These are phyloP conservation scores for Bisporella sp. DNA, from an alignment of 2,329 filamentous ascomycete genomes.

Conservation along the genomic window DNA sequence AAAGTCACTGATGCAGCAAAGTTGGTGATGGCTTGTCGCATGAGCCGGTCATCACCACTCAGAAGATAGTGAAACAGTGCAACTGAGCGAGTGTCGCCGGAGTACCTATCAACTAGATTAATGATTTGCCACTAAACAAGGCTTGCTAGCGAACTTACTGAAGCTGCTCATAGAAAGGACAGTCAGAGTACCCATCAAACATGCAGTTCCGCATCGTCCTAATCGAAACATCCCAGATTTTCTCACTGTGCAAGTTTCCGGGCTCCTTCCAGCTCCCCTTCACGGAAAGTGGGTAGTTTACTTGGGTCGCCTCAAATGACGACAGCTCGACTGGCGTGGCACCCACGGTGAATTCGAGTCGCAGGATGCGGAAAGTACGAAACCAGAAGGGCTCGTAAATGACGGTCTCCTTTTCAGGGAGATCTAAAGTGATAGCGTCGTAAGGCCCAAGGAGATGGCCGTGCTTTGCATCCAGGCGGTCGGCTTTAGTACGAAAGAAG, in stretches of 20 bases:
- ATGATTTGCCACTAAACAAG: not conserved
- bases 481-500: constrained; percentile 31
- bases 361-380: constrained; percentile 31
- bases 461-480: constrained; percentile 28
- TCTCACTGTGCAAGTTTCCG: constrained; percentile 7
- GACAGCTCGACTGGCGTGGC: constrained; percentile 18
- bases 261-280: constrained; percentile 20
- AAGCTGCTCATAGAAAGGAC: constrained; percentile 25
- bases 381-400: constrained; percentile 35
- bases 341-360: constrained; percentile 24
- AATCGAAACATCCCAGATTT: constrained; percentile 22
- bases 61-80: constrained; percentile 22
- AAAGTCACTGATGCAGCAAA: constrained; percentile 10
- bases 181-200: constrained; percentile 23
- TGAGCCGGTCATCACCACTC: constrained; percentile 21
- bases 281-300: constrained; percentile 31
- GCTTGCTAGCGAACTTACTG: constrained; percentile 9
- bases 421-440: constrained; percentile 28
- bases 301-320: constrained; percentile 24
- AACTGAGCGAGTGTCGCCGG: constrained; percentile 18
- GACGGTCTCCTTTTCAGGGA: constrained; percentile 5
- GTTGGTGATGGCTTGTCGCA: constrained; percentile 20
- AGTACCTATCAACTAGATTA: constrained; percentile 9
- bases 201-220: constrained; percentile 30
- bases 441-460: constrained; percentile 30